Conservation (phyloP, 2,329 filamentous ascomycete species). For the Incumbomyces lentus region DNA sequence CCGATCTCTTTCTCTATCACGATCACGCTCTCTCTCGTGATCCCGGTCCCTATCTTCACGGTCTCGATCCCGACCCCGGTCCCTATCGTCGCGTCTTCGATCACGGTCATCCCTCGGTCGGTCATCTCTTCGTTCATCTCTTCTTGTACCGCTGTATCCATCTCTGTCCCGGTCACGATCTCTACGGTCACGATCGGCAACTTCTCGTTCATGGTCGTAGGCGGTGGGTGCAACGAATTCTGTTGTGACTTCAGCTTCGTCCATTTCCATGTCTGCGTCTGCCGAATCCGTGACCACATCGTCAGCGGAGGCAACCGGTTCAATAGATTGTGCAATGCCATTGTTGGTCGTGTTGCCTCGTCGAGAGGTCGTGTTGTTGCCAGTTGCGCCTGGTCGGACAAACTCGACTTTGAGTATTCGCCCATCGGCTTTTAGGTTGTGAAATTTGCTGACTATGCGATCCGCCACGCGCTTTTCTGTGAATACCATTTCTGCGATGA, state of each 20-base stretch:
- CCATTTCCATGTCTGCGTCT: constrained; percentile 25
- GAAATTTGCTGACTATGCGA: constrained; percentile 50
- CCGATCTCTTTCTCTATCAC: constrained; percentile 11
- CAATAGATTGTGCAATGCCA: background rate
- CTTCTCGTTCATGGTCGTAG: constrained; percentile 9
- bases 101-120: constrained; percentile 6
- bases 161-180: constrained; percentile 5
- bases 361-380: background rate
- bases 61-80: background rate
- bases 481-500: constrained; percentile 52
- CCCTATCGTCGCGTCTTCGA: constrained; percentile 11
- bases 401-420: constrained; percentile 48
- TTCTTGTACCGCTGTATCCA: constrained; percentile 6
- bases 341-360: background rate
- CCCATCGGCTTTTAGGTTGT: constrained; percentile 56
- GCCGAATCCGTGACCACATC: constrained; percentile 1
- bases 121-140: constrained; percentile 14
- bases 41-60: background rate
- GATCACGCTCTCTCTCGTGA: constrained; percentile 8
- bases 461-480: constrained; percentile 46
- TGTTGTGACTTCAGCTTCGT: constrained; percentile 12
- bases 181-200: constrained; percentile 7
- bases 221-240: constrained; percentile 1
- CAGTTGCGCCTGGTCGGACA: constrained; percentile 27
- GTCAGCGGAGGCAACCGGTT: background rate